Evolutionary conservation across 169 alveolate species (phyloP).

Genomic region (Blepharisma undulans): DNA sequence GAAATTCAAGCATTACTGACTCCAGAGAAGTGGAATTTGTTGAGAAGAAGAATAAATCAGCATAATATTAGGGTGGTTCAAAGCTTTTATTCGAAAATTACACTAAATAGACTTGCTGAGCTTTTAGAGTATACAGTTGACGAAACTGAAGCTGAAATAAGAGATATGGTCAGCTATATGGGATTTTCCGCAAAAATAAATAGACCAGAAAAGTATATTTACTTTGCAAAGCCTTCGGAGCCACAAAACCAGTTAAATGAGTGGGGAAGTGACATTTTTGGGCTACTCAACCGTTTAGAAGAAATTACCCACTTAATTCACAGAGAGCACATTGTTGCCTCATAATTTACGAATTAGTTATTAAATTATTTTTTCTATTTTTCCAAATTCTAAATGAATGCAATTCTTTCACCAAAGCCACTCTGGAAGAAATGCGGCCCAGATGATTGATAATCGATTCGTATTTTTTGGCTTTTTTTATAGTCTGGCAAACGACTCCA

Average conservation of each 20-base stretch:
- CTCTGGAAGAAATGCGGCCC: not conserved
- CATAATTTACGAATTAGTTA: slow-evolving; percentile 7
- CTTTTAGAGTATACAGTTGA: slow-evolving; percentile 56
- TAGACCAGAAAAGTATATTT: slow-evolving; percentile 61
- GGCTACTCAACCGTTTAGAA: slow-evolving; percentile 56
- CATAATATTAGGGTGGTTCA: slow-evolving; percentile 67
- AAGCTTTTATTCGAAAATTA: slow-evolving; percentile 62
- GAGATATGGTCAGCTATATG: slow-evolving; percentile 76
- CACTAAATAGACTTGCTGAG: slow-evolving; percentile 55
- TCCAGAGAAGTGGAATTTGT: slow-evolving; percentile 38
- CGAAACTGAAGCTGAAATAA: slow-evolving; percentile 66
- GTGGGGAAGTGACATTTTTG: slow-evolving; percentile 60
- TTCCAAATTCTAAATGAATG: not conserved
- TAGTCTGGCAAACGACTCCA: not conserved
- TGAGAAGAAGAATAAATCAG: slow-evolving; percentile 66
- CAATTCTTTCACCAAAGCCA: not conserved
- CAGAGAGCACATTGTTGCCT: slow-evolving; percentile 49
- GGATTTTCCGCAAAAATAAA: slow-evolving; percentile 67
- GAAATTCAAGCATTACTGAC: slow-evolving; percentile 44
- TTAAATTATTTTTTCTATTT: not conserved
- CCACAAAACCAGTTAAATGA: slow-evolving; percentile 59
- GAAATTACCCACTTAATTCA: slow-evolving; percentile 65
- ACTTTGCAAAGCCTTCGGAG: slow-evolving; percentile 49
- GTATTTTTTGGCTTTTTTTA: not conserved
- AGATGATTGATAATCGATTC: not conserved